Conservation (phyloP, 257 asterid species). For the Henckelia pumila region DNA sequence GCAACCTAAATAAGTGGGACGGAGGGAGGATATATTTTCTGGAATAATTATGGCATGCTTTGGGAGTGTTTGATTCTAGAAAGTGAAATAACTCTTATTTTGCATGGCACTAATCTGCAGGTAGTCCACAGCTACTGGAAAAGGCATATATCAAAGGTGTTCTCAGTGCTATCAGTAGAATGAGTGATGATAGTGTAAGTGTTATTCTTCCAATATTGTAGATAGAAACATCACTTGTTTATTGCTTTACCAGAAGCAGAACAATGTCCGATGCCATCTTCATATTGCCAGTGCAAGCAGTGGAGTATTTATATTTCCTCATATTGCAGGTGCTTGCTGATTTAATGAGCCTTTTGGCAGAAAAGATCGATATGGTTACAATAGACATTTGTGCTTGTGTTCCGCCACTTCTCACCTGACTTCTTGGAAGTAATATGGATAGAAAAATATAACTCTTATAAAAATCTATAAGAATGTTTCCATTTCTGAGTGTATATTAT, state of each 20-base stretch:
- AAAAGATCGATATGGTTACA: slow-evolving; percentile 69
- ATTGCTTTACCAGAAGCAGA: slow-evolving; percentile 11
- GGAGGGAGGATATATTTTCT: too few relatives aligned
- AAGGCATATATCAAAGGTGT: slow-evolving; percentile 86
- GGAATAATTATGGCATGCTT: not conserved
- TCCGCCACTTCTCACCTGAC: slow-evolving; percentile 76
- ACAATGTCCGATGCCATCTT: slow-evolving; percentile 19
- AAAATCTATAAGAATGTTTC: not conserved
- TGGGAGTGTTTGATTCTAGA: slow-evolving; percentile 7
- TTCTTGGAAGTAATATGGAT: slow-evolving; percentile 72
- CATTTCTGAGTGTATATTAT: not conserved
- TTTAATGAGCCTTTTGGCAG: slow-evolving; percentile 67
- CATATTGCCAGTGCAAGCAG: slow-evolving; percentile 18
- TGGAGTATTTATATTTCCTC: slow-evolving; percentile 18
- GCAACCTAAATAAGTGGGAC: too few relatives aligned
- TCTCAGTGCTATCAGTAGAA: slow-evolving; percentile 60
- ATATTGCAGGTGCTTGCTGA: slow-evolving; percentile 88
- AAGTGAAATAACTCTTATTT: not conserved
- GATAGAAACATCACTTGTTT: slow-evolving; percentile 11
- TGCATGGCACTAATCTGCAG: slow-evolving; percentile 39
- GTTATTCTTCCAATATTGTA: slow-evolving; percentile 16
- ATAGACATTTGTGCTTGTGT: slow-evolving; percentile 80
- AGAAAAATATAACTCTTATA: slow-evolving; percentile 43
- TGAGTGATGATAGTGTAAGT: slow-evolving; percentile 87
- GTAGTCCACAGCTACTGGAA: slow-evolving; percentile 71